phyloP scores from a whole-genome alignment of 1,139 yeast genomes.

The Suhomyces maxii region DNA sequence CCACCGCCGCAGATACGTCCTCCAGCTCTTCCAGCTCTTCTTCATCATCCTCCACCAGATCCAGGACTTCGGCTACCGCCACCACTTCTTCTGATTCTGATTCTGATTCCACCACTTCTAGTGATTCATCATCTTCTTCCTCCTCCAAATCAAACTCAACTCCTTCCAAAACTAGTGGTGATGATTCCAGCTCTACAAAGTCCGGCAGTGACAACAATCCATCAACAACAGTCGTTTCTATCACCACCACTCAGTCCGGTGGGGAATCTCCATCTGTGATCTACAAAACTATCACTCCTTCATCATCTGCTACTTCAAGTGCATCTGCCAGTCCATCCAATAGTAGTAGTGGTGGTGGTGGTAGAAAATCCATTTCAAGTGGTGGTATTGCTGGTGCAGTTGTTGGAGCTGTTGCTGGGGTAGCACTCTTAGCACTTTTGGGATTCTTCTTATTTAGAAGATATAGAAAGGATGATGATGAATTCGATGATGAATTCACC shows the following conservation, averaged over 20 bases:
- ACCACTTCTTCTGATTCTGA: conserved; percentile 19
- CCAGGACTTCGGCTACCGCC: conserved; percentile 13
- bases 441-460: conserved; percentile 47
- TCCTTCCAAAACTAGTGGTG: neutral
- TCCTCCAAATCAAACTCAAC: neutral
- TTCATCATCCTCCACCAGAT: conserved; percentile 11
- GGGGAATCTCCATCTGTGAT: conserved; percentile 14
- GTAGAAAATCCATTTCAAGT: conserved; percentile 37
- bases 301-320: conserved; percentile 7
- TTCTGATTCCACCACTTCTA: conserved; percentile 5
- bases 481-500: conserved; percentile 39
- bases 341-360: conserved; percentile 12
- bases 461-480: conserved; percentile 33
- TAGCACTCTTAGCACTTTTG: conserved; percentile 22
- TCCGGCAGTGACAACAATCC: conserved; percentile 3
- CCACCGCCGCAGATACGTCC: conserved; percentile 14
- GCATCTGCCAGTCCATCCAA: conserved; percentile 7
- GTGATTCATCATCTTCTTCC: neutral
- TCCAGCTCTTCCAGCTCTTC: conserved; percentile 15
- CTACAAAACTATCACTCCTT: conserved; percentile 16
- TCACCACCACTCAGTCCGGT: conserved; percentile 12
- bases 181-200: conserved; percentile 10
- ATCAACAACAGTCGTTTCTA: conserved; percentile 11
- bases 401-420: conserved; percentile 61
- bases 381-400: conserved; percentile 79